These are phyloP conservation scores for Mycena galericulata DNA, from an alignment of 768 basidiomycete species.

Conservation along the genomic window DNA sequence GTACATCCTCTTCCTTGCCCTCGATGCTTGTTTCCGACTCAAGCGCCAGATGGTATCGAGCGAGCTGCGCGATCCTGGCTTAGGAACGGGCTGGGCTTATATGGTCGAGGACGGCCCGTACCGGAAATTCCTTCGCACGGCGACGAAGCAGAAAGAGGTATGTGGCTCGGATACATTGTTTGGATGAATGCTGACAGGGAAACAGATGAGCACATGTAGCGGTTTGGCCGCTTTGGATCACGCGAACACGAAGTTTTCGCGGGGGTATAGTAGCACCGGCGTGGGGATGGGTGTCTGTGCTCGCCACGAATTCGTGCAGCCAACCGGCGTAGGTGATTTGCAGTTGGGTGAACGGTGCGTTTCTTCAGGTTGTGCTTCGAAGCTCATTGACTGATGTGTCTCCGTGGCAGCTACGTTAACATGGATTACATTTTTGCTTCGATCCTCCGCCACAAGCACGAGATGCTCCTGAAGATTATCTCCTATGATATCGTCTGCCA, in stretches of 20 bases:
- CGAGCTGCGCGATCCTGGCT: constrained; percentile 28
- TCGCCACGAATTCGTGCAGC: too few relatives aligned
- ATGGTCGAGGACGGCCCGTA: constrained; percentile 4
- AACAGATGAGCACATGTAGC: too few relatives aligned
- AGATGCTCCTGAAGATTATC: neutral
- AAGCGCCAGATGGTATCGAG: constrained; percentile 28
- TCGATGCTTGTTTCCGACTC: constrained; percentile 29
- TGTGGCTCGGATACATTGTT: neutral
- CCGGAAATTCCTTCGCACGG: constrained; percentile 4
- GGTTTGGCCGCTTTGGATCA: too few relatives aligned
- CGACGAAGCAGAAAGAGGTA: constrained; percentile 25
- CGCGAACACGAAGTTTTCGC: too few relatives aligned
- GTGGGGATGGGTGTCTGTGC: too few relatives aligned
- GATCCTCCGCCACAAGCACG: neutral
- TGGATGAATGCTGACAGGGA: too few relatives aligned
- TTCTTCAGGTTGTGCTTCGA: neutral
- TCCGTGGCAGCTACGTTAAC: constrained; percentile 25
- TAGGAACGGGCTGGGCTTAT: too few relatives aligned
- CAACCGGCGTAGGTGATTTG: too few relatives aligned
- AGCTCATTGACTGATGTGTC: too few relatives aligned
- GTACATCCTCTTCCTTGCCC: constrained; percentile 17
- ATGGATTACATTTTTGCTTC: constrained; percentile 26
- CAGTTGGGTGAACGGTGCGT: too few relatives aligned
- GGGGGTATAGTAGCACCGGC: too few relatives aligned
- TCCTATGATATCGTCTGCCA: constrained; percentile 43